These are phyloP conservation scores for Astraeus odoratus DNA, from an alignment of 768 basidiomycete species.

Conservation along the genomic window DNA sequence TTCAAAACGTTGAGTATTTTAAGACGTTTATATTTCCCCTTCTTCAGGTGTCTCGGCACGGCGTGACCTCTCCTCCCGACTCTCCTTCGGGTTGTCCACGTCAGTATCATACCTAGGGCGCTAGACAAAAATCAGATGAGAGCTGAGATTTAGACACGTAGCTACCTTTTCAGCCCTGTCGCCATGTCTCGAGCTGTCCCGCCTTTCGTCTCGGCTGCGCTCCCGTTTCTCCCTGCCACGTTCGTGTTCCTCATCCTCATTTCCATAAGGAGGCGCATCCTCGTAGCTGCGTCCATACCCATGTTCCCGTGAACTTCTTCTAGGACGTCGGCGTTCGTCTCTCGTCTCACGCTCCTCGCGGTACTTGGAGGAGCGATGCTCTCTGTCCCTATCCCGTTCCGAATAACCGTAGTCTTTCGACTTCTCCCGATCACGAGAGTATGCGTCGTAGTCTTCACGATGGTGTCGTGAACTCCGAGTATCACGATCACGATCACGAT, in stretches of 20 bases:
- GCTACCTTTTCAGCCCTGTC: constrained; percentile 64
- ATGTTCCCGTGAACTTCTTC: constrained; percentile 34
- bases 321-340: constrained; percentile 42
- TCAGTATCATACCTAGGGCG: constrained; percentile 48
- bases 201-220: constrained; percentile 36
- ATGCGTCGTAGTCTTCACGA: constrained; percentile 28
- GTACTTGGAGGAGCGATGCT: constrained; percentile 38
- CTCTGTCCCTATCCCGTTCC: constrained; percentile 34
- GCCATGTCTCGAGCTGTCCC: constrained; percentile 32
- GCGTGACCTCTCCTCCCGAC: constrained; percentile 30
- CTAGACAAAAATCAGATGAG: constrained; percentile 27
- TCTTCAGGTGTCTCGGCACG: constrained; percentile 81
- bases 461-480: constrained; percentile 27
- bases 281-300: constrained; percentile 41
- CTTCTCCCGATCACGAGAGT: constrained; percentile 29
- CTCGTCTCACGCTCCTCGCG: constrained; percentile 52
- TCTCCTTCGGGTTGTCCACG: constrained; percentile 38
- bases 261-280: constrained; percentile 33
- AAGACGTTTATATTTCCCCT: constrained; percentile 74
- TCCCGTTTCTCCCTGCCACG: constrained; percentile 35
- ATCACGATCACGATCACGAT: constrained; percentile 31
- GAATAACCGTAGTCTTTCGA: constrained; percentile 29
- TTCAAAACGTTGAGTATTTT: too few relatives aligned
- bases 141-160: neutral
- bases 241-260: constrained; percentile 34